A percentile compares a stretch with the other conserved stretches of the same genome.
These are phyloP conservation scores for Coemansia sp. DNA, from an alignment of 192 early-diverging fungal genomes.

Conservation along the genomic window DNA sequence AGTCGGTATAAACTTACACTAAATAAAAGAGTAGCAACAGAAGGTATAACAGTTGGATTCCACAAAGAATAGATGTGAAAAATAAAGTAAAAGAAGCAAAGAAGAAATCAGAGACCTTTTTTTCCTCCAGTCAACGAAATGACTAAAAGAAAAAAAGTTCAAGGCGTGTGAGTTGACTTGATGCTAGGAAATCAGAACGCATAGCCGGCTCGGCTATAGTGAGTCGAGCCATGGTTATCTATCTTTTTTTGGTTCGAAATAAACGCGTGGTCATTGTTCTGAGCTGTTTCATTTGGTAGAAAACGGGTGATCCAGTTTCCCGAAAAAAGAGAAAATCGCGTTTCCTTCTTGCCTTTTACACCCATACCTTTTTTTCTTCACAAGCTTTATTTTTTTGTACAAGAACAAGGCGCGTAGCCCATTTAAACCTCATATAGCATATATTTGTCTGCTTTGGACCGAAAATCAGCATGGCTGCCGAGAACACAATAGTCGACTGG, in stretches of 20 bases:
- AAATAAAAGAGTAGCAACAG: constrained; percentile 1
- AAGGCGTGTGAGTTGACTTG: constrained; percentile 1
- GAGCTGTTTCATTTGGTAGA: constrained; percentile 2
- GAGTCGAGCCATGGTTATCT: not conserved
- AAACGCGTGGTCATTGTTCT: not conserved
- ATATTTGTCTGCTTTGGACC: not conserved
- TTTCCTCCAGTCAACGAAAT: constrained; percentile 13
- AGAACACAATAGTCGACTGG: constrained; percentile 33
- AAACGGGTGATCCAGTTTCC: not conserved
- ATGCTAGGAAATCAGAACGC: not conserved
- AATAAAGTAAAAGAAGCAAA: not conserved
- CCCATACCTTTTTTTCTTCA: not conserved
- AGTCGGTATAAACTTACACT: constrained; percentile 1
- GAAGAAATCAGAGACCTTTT: not conserved
- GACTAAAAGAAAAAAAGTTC: constrained; percentile 2
- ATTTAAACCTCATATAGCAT: not conserved
- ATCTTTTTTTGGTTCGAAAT: constrained; percentile 4
- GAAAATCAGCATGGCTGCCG: not conserved
- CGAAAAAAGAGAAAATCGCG: not conserved
- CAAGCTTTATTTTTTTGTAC: not conserved
- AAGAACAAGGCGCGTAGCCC: not conserved
- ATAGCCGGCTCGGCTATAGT: not conserved
- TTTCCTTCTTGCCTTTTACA: not conserved
- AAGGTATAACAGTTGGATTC: not conserved
- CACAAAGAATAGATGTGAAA: not conserved